Base-by-base conservation (phyloP, 805 yeast genomes). In the Starmerella roubikii region DNA sequence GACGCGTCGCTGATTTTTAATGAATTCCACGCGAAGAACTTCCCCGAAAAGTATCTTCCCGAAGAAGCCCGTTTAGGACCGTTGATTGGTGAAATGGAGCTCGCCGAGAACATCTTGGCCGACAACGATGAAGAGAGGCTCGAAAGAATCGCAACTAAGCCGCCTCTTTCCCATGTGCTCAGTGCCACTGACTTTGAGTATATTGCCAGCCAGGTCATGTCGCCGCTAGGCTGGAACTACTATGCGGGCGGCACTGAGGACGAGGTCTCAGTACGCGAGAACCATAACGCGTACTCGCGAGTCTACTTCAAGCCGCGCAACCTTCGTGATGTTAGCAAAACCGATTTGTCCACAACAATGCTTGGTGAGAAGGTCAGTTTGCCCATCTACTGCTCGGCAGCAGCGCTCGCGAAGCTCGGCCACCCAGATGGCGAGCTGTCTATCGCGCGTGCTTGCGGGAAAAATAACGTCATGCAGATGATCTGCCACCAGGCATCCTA, bases 181-280 rank as follows among this genome's bases (percentile, higher is more conserved):
- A 86, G 86, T 52, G 51, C 82, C 39, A 77, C 74, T 50, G 97
- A 88, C 56, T 85, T 88, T 54, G 97, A 88, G 58, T 71, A 73
- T 50, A 72, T 88, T 35, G 96, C 97, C 3, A 68, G 83, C 37
- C 71, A 75, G 42, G 78, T 81, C 29, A 64, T 88, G 67, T 70
- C 81, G 20, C 73, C 71, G 37, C 69, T 71, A 26, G 96, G 91
- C 0, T 82, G 96, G 91, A 91, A 91, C 5, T 88, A 88, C 59
- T 86, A 86, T 56, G 79, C 93, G 3, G 73, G 85, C 20, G 97
- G 88, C 10, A 70, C 93, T n/a, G 95, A 86, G 58, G 96, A 86
- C 57, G 96, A 88, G 61, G 72, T 88, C 46, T 71, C 94, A 3
- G 56, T 81, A 53, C 70, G 97, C 49, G 95, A 86, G 54, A 86